A percentile compares a stretch with the other conserved stretches of the same genome.
Evolutionary conservation across 805 yeast genomes (phyloP).

Genomic region (Yamadazyma laniorum): DNA sequence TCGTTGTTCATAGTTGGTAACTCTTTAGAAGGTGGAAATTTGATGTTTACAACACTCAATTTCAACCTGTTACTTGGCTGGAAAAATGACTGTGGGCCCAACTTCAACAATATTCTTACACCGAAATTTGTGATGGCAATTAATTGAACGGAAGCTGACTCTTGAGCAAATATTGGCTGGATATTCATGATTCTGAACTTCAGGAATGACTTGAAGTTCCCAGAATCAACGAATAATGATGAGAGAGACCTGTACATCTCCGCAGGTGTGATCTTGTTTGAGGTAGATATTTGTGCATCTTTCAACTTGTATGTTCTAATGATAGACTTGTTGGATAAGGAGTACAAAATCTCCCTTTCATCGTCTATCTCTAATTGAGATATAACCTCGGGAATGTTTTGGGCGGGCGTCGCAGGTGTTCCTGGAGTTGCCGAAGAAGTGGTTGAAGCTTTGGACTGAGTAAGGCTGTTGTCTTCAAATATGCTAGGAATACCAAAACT

Average conservation of each 20-base stretch:
- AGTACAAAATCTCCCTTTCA: constrained; percentile 71
- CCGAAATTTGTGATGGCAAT: constrained; percentile 82
- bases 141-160: constrained; percentile 66
- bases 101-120: constrained; percentile 66
- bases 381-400: constrained; percentile 52
- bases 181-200: constrained; percentile 60
- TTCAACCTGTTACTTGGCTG: constrained; percentile 22
- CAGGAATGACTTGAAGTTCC: constrained; percentile 49
- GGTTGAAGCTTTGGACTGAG: background rate
- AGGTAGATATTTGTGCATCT: constrained; percentile 30
- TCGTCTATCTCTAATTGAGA: constrained; percentile 70
- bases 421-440: constrained; percentile 1
- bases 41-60: constrained; percentile 45
- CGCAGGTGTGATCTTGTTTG: constrained; percentile 39
- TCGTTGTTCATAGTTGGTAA: constrained; percentile 40
- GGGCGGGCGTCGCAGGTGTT: constrained; percentile 3
- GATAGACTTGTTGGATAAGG: constrained; percentile 78
- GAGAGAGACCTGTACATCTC: constrained; percentile 50
- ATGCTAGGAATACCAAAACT: constrained; percentile 40
- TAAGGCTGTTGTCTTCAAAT: constrained; percentile 16
- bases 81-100: constrained; percentile 33
- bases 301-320: constrained; percentile 72
- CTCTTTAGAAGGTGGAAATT: constrained; percentile 63
- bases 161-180: constrained; percentile 57
- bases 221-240: constrained; percentile 53